phyloP scores from a whole-genome alignment of 2,329 filamentous ascomycete species.

The Colletotrichum costaricense region DNA sequence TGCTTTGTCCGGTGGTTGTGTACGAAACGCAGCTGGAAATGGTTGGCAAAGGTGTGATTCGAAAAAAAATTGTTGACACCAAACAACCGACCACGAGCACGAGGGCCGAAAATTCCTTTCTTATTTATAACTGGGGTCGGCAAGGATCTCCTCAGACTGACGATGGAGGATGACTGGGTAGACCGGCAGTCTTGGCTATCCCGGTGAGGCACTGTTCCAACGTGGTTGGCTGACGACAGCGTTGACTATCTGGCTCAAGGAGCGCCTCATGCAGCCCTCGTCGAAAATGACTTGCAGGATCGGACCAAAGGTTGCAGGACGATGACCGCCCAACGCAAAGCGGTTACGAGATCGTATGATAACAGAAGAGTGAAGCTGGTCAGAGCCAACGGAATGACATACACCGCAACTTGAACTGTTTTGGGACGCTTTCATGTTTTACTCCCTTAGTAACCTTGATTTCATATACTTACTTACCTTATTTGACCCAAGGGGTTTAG shows the following conservation, averaged over 20 bases:
- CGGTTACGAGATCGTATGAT: background rate
- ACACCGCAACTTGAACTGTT: conserved; percentile 4
- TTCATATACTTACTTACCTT: background rate
- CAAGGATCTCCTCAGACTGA: conserved; percentile 6
- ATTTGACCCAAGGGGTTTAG: background rate
- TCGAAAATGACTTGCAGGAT: background rate
- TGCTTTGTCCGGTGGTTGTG: conserved; percentile 39
- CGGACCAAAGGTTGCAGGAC: background rate
- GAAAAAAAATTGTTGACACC: background rate
- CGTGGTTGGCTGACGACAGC: conserved; percentile 17
- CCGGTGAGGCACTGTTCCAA: conserved; percentile 11
- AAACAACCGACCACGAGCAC: background rate
- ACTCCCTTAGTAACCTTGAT: background rate
- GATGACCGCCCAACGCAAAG: background rate
- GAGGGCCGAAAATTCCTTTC: conserved; percentile 10
- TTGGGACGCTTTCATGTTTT: background rate
- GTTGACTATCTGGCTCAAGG: conserved; percentile 2
- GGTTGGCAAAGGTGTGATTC: conserved; percentile 36
- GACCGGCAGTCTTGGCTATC: background rate
- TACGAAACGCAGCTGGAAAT: conserved; percentile 36
- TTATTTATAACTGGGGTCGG: conserved; percentile 3
- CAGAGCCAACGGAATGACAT: conserved; percentile 4
- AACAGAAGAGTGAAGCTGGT: background rate
- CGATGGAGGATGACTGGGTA: background rate
- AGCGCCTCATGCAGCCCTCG: conserved; percentile 11